phyloP scores from a whole-genome alignment of 345 rosid species.

The Cardamine occulta region DNA sequence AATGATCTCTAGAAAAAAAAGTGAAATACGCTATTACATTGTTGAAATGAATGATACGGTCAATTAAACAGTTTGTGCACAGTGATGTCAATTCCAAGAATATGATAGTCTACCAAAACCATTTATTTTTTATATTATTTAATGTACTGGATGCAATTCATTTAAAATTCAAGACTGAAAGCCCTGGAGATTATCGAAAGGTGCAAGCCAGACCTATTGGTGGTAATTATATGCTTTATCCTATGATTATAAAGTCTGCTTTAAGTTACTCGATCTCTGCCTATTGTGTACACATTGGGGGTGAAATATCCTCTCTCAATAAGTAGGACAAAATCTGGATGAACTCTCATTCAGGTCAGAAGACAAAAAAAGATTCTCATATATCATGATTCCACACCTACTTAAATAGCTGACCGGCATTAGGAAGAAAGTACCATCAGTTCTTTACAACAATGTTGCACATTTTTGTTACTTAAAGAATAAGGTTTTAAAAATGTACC shows the following conservation, averaged over 20 bases:
- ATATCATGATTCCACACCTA: background rate
- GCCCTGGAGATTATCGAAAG: background rate
- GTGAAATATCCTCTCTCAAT: background rate
- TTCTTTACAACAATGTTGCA: background rate
- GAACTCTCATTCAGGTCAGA: background rate
- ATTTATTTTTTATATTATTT: background rate
- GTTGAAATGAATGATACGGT: background rate
- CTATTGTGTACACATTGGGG: background rate
- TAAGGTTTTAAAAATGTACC: conserved; percentile 47
- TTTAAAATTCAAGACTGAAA: background rate
- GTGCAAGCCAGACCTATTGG: background rate
- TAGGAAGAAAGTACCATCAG: conserved; percentile 12
- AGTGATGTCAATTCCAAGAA: background rate
- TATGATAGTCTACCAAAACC: conserved; percentile 4
- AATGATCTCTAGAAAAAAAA: background rate
- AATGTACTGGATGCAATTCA: background rate
- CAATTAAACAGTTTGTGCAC: background rate
- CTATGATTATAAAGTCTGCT: background rate
- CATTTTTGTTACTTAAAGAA: conserved; percentile 1
- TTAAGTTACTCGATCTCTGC: conserved; percentile 5
- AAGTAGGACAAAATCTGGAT: conserved; percentile 1
- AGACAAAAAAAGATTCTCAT: background rate
- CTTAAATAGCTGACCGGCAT: conserved; percentile 7
- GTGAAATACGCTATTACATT: background rate
- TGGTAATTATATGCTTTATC: background rate